phyloP scores from a whole-genome alignment of 805 yeast genomes.

The Isabelozyma pseudorhagii region DNA sequence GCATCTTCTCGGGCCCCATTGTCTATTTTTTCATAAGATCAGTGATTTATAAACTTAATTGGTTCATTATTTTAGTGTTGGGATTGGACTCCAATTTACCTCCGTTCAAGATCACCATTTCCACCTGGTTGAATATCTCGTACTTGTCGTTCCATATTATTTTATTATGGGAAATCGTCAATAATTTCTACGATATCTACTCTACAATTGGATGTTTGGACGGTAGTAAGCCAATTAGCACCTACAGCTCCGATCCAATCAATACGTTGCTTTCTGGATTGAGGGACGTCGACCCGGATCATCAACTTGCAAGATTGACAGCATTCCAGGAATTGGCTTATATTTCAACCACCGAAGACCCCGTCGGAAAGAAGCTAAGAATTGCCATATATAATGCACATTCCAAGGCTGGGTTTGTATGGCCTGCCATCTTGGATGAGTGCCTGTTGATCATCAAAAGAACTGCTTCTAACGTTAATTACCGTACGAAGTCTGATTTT shows the following conservation, averaged over 20 bases:
- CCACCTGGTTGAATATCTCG: conserved; percentile 24
- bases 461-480: conserved; percentile 42
- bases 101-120: conserved; percentile 27
- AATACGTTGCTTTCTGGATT: conserved; percentile 64
- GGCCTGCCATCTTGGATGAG: conserved; percentile 62
- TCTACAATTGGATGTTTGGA: conserved; percentile 71
- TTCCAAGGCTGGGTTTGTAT: conserved; percentile 43
- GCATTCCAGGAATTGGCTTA: conserved; percentile 77
- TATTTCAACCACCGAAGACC: conserved; percentile 49
- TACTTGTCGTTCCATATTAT: conserved; percentile 32
- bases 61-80: conserved; percentile 23
- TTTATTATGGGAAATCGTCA: conserved; percentile 52
- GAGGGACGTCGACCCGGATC: conserved; percentile 41
- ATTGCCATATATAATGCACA: conserved; percentile 51
- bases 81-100: conserved; percentile 44
- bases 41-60: conserved; percentile 35
- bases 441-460: conserved; percentile 54
- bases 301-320: conserved; percentile 44
- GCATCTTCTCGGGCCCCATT: conserved; percentile 33
- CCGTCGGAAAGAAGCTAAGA: conserved; percentile 44
- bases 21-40: conserved; percentile 39
- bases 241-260: conserved; percentile 58
- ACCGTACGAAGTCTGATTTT: conserved; percentile 27
- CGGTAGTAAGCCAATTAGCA: conserved; percentile 58
- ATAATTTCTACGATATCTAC: conserved; percentile 60